Conservation (phyloP, 2,329 filamentous ascomycete species). For the Bipolaris cookei region DNA sequence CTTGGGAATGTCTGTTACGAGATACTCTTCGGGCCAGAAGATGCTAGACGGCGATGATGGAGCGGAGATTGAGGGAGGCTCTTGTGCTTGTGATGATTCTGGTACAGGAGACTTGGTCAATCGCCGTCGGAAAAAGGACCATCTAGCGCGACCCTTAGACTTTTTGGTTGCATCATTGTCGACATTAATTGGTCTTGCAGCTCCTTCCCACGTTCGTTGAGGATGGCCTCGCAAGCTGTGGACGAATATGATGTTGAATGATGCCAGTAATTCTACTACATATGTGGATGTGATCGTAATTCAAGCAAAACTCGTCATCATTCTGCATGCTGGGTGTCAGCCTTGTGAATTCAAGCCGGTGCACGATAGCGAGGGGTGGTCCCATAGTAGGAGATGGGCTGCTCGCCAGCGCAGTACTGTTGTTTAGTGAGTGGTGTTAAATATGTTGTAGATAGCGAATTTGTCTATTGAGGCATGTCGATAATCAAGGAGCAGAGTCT, state of each 20-base stretch:
- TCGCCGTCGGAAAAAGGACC: conserved; percentile 13
- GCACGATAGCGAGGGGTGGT: neutral
- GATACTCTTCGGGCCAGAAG: conserved; percentile 44
- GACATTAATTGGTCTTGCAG: neutral
- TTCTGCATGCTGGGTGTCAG: conserved; percentile 5
- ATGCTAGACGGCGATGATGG: conserved; percentile 27
- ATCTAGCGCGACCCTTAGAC: neutral
- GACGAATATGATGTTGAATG: conserved; percentile 10
- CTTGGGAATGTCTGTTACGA: conserved; percentile 47
- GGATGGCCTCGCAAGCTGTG: conserved; percentile 16
- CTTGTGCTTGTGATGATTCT: conserved; percentile 7
- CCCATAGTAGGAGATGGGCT: neutral
- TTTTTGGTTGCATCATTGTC: conserved; percentile 7
- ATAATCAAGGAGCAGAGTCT: neutral
- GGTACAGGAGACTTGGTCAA: conserved; percentile 2
- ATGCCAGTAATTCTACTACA: neutral
- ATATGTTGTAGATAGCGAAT: neutral
- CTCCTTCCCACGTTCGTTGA: conserved; percentile 12
- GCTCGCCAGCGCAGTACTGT: neutral
- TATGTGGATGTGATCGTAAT: neutral
- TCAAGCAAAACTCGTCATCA: neutral
- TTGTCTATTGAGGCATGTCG: neutral
- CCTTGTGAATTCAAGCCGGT: conserved; percentile 1
- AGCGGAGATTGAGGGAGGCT: neutral
- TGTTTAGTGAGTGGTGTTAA: neutral